These are phyloP conservation scores for Pyricularia grisea DNA, from an alignment of 2,329 filamentous ascomycete species.

Conservation along the genomic window DNA sequence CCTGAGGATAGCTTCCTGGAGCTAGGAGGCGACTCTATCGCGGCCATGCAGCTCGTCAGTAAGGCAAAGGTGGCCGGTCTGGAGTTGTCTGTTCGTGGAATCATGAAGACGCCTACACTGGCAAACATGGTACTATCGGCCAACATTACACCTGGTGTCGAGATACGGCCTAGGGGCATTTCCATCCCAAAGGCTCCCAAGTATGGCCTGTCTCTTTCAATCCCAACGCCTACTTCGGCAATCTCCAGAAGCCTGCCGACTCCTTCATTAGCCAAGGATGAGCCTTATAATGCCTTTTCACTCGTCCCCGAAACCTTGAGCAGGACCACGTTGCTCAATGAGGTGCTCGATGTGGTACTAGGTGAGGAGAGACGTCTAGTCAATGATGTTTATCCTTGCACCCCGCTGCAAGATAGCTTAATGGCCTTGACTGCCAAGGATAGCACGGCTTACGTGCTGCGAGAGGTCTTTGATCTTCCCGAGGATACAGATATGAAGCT, in stretches of 20 bases:
- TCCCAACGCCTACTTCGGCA: not conserved
- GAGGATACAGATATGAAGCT: not conserved
- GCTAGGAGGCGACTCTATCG: conserved; percentile 12
- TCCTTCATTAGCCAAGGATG: not conserved
- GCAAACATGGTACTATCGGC: conserved; percentile 6
- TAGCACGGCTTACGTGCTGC: conserved; percentile 6
- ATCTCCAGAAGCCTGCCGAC: not conserved
- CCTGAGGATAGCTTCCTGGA: conserved; percentile 9
- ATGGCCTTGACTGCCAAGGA: conserved; percentile 10
- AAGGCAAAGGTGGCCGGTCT: conserved; percentile 5
- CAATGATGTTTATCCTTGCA: conserved; percentile 13
- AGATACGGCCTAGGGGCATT: not conserved
- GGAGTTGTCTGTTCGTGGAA: conserved; percentile 3
- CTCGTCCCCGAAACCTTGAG: not conserved
- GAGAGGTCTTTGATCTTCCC: conserved; percentile 4
- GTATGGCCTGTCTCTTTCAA: not conserved
- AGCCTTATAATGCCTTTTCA: not conserved
- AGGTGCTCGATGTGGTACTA: not conserved
- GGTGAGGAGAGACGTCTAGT: not conserved
- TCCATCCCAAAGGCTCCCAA: not conserved
- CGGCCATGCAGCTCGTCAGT: conserved; percentile 10
- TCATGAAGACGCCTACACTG: conserved; percentile 3
- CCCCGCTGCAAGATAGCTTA: conserved; percentile 13
- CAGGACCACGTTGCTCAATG: not conserved
- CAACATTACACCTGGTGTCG: not conserved